Evolutionary conservation across 306 rosid genomes (phyloP).

Genomic region (Vachellia pachyceras): DNA sequence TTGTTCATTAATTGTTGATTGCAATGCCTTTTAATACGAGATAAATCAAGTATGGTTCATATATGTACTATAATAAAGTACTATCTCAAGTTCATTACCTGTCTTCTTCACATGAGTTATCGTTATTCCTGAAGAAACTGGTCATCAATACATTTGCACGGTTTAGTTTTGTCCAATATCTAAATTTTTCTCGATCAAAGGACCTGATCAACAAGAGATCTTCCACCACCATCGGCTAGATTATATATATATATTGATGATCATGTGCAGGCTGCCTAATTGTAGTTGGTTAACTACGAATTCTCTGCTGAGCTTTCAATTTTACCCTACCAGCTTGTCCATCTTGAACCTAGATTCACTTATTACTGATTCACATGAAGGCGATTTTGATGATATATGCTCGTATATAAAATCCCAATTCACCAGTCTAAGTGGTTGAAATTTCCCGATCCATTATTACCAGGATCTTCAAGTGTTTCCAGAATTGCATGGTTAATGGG

Average conservation of each 20-base stretch:
- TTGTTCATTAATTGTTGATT: constrained; percentile 29
- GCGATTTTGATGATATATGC: neutral
- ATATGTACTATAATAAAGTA: constrained; percentile 22
- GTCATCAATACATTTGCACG: neutral
- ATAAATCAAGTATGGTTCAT: constrained; percentile 6
- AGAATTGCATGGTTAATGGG: neutral
- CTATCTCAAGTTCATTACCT: constrained; percentile 4
- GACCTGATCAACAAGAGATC: neutral
- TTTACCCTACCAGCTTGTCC: neutral
- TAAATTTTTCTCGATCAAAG: neutral
- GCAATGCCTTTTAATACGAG: constrained; percentile 31
- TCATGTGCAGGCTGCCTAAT: neutral
- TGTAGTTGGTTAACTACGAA: neutral
- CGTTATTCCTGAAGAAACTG: neutral
- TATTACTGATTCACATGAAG: neutral
- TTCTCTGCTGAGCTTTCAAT: neutral
- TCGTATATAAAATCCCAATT: neutral
- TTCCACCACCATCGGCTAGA: neutral
- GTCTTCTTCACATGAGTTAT: neutral
- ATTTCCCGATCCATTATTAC: neutral
- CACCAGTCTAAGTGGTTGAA: neutral
- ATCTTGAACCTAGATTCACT: neutral
- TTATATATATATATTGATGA: no score
- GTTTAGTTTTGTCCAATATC: neutral
- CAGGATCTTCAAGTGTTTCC: neutral